Base-by-base conservation (phyloP, 352 stramenopile genomes). In the Thraustochytrium sp. region DNA sequence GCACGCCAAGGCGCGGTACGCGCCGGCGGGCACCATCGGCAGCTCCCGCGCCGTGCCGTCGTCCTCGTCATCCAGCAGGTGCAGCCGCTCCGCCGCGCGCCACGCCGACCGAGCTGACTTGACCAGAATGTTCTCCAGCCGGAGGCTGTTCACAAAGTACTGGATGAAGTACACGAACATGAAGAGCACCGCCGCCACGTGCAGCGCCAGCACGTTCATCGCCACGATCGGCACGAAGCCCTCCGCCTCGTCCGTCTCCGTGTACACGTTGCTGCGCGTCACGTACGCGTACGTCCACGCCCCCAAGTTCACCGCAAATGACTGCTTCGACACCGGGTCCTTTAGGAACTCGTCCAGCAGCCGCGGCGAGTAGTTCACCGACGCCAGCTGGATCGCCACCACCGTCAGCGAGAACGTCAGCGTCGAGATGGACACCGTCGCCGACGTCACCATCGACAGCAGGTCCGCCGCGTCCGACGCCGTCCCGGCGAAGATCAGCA, bases 91-190 rank as follows among this genome's bases (percentile, higher is more conserved):
- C 23, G 46, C 44, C 0, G 62, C 72, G 23, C 36, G 21, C 44
- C 42, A 84, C 23, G 62, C 78, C 31, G 49, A 63, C 26, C 34
- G 23, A 16, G 76, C 46, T 3, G 82, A 73, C n/a, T 84, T 65
- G 2, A 80, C 31, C 42, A 86, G 42, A 37, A 86, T 86, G 16
- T 5, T 85, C 29, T 86, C 82, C 9, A 86, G 56, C 31, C 82
- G 82, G 38, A 86, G 56, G 36, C 59, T 75, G 21, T 76, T 85
- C 13, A 86, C 73, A 76, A 86, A 85, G 53, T 76, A 86, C 48
- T 86, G 73, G 62, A 86, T 85, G 42, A 86, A 86, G n/a, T 80
- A 55, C 16, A 86, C 56, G 53, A 86, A 86, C 4, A 16, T 85
- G 31, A 65, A 44, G 4, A 86, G 42, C 9, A 86, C 73, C 31